phyloP scores from a whole-genome alignment of 2,329 filamentous ascomycete genomes.

The Ceratocystis variospora region DNA sequence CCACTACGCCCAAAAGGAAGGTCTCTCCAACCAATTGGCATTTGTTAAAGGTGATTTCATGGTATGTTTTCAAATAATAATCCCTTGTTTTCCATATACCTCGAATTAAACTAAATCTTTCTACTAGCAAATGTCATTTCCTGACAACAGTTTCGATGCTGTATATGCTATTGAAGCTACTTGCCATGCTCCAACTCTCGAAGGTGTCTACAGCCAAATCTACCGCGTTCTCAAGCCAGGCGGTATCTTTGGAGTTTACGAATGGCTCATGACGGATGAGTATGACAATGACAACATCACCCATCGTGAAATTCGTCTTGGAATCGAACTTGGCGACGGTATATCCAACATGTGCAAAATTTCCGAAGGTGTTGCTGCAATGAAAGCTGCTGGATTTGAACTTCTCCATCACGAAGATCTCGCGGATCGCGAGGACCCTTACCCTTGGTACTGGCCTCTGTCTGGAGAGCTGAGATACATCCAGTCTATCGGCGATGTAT shows the following conservation, averaged over 20 bases:
- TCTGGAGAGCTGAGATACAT: constrained; percentile 76
- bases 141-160: constrained; percentile 81
- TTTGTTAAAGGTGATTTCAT: constrained; percentile 98
- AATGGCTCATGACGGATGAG: constrained; percentile 95
- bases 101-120: not conserved
- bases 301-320: constrained; percentile 81
- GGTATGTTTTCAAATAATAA: constrained; percentile 31
- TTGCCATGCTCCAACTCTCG: constrained; percentile 78
- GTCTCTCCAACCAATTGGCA: constrained; percentile 61
- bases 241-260: constrained; percentile 90
- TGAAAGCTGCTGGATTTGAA: constrained; percentile 78
- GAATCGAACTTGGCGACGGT: constrained; percentile 89
- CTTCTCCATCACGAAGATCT: constrained; percentile 76
- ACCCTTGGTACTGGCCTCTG: constrained; percentile 91
- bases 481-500: constrained; percentile 62
- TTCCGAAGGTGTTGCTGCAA: constrained; percentile 64
- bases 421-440: constrained; percentile 57
- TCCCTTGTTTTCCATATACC: not conserved
- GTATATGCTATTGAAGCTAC: constrained; percentile 97
- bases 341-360: constrained; percentile 96
- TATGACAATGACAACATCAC: constrained; percentile 81
- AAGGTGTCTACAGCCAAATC: constrained; percentile 88
- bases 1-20: constrained; percentile 68
- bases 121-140: constrained; percentile 76
- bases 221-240: constrained; percentile 92